A percentile compares a stretch with the other conserved stretches of the same genome.
phyloP scores from a whole-genome alignment of 306 rosid genomes.

The Boehmeria nivea region DNA sequence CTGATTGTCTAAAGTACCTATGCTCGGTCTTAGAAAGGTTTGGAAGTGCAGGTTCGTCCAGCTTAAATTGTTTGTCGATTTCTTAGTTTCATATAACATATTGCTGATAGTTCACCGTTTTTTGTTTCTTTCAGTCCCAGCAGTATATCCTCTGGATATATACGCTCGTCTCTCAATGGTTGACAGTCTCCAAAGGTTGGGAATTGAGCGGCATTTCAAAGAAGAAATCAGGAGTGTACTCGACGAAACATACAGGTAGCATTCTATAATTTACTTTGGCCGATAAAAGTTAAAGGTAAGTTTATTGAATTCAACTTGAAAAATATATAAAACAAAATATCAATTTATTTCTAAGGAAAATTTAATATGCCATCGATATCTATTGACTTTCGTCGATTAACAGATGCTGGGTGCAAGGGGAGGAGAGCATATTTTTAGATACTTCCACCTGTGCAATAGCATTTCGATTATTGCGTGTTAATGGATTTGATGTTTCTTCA shows the following conservation, averaged over 20 bases:
- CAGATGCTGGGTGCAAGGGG: slow-evolving; percentile 64
- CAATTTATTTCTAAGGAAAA: neutral
- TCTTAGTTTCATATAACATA: slow-evolving; percentile 2
- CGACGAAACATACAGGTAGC: slow-evolving; percentile 75
- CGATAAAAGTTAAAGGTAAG: neutral
- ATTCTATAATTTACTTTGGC: neutral
- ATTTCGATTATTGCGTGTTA: slow-evolving; percentile 55
- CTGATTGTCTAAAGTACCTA: slow-evolving; percentile 60
- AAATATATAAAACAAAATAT: no score
- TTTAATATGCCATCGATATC: slow-evolving; percentile 1
- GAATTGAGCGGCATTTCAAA: slow-evolving; percentile 58
- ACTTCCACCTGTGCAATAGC: slow-evolving; percentile 73
- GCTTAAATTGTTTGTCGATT: slow-evolving; percentile 1
- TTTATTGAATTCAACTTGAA: no score
- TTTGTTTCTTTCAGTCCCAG: slow-evolving; percentile 57
- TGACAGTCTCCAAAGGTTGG: slow-evolving; percentile 68
- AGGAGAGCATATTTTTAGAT: slow-evolving; percentile 59
- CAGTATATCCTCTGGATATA: slow-evolving; percentile 61
- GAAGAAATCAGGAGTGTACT: slow-evolving; percentile 57
- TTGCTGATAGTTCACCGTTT: slow-evolving; percentile 5
- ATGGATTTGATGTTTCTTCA: slow-evolving; percentile 75
- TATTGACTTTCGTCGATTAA: slow-evolving; percentile 10
- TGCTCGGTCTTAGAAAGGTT: slow-evolving; percentile 47
- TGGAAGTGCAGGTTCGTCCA: slow-evolving; percentile 55
- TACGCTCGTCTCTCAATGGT: slow-evolving; percentile 65